Base-by-base conservation (phyloP, 2,329 filamentous ascomycete genomes). In the Trichoderma arundinaceum region DNA sequence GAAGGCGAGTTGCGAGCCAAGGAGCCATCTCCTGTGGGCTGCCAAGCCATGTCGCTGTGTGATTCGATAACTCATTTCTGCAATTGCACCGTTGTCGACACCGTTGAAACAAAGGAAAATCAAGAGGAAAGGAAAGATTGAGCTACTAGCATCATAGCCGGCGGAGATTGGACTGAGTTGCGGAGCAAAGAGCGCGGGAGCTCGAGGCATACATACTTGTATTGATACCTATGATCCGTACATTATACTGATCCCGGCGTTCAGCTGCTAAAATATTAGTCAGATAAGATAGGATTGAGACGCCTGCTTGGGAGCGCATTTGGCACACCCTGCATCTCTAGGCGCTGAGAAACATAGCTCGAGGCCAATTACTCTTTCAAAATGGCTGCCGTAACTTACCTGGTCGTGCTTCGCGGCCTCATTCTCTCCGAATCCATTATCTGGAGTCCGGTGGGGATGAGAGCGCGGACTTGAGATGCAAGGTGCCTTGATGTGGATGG, bases 51-150 rank as follows among this genome's bases (percentile, higher is more conserved):
- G 71, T 62, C 72, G 72, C 76, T 74, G 76, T 66, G 75, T 69
- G 59, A 71, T 71, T 68, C 67, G 74, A 65, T 66, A 71, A 69
- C 71, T 77, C 77, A 79, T 78, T 64, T 51, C 66, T 48, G 6
- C 48, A 41, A 64, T 59, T 66, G 66, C 3, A 13, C 44, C 38
- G 22, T n/a, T 22, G 28, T 32, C 19, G 39, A 53, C 22, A 12
- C 15, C 32, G 35, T n/a, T n/a, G 17, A 39, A 33, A 54, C 35
- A 33, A 3, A 28, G n/a, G 28, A 2, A 17, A 22, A n/a, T 35
- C 4, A 51, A 51, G 22, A 38, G 22, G 41, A 49, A 43, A 52
- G 28, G 5, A 41, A 22, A 39, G n/a, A 54, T 33, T 5, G 39
- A 15, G 8, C 9, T 22, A 6, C 41, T 13, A 44, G 17, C 32